A percentile compares a stretch with the other conserved stretches of the same genome.
These are phyloP conservation scores for Stropharia rugosoannulata DNA, from an alignment of 768 basidiomycete genomes.

Conservation along the genomic window DNA sequence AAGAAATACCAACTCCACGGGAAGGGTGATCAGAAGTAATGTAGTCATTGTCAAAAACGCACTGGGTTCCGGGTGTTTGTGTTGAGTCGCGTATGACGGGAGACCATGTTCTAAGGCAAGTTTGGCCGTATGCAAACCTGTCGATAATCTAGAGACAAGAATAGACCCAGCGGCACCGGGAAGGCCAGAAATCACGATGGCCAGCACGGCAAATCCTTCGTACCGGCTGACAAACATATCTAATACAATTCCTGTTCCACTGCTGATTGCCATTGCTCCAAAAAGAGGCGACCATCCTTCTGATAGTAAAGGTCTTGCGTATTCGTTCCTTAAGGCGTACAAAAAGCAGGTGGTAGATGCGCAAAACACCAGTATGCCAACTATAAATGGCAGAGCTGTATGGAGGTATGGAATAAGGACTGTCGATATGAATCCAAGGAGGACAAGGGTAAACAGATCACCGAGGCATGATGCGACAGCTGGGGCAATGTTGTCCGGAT, in stretches of 20 bases:
- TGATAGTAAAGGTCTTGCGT: constrained; percentile 69
- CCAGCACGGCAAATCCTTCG: constrained; percentile 84
- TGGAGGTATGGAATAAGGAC: constrained; percentile 65
- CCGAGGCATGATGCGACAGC: constrained; percentile 92
- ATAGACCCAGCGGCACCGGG: constrained; percentile 91
- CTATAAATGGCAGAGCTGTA: constrained; percentile 63
- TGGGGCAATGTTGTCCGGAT: constrained; percentile 98
- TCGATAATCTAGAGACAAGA: constrained; percentile 88
- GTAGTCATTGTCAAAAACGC: constrained; percentile 61
- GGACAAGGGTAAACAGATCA: constrained; percentile 85
- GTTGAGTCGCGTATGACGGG: constrained; percentile 17
- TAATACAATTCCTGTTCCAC: constrained; percentile 87
- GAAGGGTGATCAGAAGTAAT: constrained; percentile 74
- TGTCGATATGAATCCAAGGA: constrained; percentile 75
- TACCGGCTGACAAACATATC: constrained; percentile 88
- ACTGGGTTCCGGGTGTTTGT: constrained; percentile 34
- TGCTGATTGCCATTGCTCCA: constrained; percentile 86
- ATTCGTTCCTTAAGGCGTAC: constrained; percentile 61
- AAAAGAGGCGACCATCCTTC: constrained; percentile 92
- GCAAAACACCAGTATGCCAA: constrained; percentile 48
- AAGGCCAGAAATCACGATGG: constrained; percentile 81
- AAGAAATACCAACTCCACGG: constrained; percentile 78
- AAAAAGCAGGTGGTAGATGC: constrained; percentile 48
- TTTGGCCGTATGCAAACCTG: constrained; percentile 73
- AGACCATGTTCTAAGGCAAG: constrained; percentile 26